Conservation (phyloP, 1,139 yeast genomes). For the Suhomyces atakaporum region DNA sequence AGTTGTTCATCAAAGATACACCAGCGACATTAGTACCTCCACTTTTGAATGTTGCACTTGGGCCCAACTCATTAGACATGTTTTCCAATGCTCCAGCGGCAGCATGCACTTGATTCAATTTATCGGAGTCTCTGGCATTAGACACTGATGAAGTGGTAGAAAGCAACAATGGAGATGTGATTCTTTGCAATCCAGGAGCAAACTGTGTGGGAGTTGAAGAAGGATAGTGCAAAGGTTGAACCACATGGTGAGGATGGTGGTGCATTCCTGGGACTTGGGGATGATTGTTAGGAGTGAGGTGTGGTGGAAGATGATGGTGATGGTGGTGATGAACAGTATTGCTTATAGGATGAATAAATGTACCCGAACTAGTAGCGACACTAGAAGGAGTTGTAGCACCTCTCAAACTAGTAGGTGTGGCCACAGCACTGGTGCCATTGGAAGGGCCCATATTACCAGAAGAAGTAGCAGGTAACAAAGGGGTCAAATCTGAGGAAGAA, state of each 20-base stretch:
- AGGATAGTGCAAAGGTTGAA: slow-evolving; percentile 65
- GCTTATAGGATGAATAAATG: slow-evolving; percentile 16
- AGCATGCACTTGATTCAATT: slow-evolving; percentile 13
- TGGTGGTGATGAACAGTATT: slow-evolving; percentile 18
- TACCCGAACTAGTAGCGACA: slow-evolving; percentile 7
- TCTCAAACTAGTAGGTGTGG: slow-evolving; percentile 9
- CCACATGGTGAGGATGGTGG: slow-evolving; percentile 32
- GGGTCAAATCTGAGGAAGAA: slow-evolving; percentile 27
- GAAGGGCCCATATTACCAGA: slow-evolving; percentile 8
- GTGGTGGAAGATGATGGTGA: slow-evolving; percentile 31
- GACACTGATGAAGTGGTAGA: slow-evolving; percentile 46
- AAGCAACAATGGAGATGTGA: slow-evolving; percentile 64
- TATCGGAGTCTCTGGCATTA: slow-evolving; percentile 30
- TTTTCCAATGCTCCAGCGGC: slow-evolving; percentile 68
- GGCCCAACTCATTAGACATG: slow-evolving; percentile 50
- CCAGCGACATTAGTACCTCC: slow-evolving; percentile 20
- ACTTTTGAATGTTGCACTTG: slow-evolving; percentile 43
- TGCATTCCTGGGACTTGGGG: slow-evolving; percentile 12
- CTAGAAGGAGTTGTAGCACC: slow-evolving; percentile 9
- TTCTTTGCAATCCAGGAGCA: slow-evolving; percentile 63
- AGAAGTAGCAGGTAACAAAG: slow-evolving; percentile 31
- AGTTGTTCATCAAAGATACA: slow-evolving; percentile 33
- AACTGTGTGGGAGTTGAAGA: slow-evolving; percentile 70
- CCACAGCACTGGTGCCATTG: slow-evolving; percentile 9
- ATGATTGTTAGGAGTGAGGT: slow-evolving; percentile 14